phyloP scores from a whole-genome alignment of 1,284 basidiomycete genomes.

The Tilletia horrida region DNA sequence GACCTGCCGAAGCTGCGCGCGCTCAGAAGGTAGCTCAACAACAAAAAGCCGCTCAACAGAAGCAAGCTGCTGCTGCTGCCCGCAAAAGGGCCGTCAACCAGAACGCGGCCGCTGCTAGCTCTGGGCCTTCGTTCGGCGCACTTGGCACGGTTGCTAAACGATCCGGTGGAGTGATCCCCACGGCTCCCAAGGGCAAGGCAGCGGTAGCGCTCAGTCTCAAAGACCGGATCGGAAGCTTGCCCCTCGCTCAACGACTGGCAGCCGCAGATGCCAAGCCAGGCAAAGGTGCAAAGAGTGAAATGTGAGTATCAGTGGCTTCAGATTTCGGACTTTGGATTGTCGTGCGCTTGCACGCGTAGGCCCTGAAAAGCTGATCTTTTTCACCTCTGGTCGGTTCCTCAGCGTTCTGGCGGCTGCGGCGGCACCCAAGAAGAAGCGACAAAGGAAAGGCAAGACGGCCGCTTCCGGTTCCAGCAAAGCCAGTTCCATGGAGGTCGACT shows the following conservation, averaged over 20 bases:
- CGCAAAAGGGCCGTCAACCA: not conserved
- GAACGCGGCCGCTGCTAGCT: not conserved
- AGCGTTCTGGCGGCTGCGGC: not conserved
- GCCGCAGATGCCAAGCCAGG: conserved; percentile 16
- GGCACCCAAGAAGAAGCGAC: conserved; percentile 5
- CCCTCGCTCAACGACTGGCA: conserved; percentile 21
- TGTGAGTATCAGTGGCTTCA: conserved; percentile 9
- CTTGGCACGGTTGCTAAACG: not conserved
- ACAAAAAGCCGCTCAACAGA: too few species aligned
- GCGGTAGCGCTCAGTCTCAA: conserved; percentile 16
- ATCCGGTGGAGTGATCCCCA: not conserved
- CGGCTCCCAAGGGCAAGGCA: not conserved
- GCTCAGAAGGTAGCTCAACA: not conserved
- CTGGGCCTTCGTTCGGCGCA: not conserved
- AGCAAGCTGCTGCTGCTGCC: not conserved
- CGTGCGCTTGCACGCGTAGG: not conserved
- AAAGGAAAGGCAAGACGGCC: not conserved
- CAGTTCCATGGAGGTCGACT: conserved; percentile 4
- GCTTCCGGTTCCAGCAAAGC: not conserved
- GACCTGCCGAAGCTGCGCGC: conserved; percentile 2
- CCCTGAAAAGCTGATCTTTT: too few species aligned
- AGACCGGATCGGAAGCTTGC: conserved; percentile 20
- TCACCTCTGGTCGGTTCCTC: too few species aligned
- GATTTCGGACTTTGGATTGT: not conserved
- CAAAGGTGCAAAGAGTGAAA: conserved; percentile 19